Evolutionary conservation across 2,329 filamentous ascomycete species (phyloP).

Genomic region (Curvularia sp.): DNA sequence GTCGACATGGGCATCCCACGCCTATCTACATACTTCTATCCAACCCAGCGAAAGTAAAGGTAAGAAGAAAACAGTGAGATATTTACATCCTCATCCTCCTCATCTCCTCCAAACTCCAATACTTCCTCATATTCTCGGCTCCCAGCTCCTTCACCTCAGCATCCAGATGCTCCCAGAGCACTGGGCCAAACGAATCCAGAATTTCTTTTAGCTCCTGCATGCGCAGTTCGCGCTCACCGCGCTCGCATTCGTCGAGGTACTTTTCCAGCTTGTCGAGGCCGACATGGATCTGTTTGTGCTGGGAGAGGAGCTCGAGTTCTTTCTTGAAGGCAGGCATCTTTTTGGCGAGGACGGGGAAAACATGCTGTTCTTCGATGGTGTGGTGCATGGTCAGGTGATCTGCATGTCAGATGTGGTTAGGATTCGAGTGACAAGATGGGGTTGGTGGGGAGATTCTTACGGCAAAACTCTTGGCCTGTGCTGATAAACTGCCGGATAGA

Average conservation of each 20-base stretch:
- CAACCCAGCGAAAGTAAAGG: neutral
- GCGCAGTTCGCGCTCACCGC: conserved; percentile 66
- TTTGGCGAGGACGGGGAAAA: conserved; percentile 78
- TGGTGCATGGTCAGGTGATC: conserved; percentile 76
- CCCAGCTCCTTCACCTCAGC: conserved; percentile 80
- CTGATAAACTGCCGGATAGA: conserved; percentile 72
- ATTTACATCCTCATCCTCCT: conserved; percentile 68
- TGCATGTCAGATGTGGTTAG: neutral
- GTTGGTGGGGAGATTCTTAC: neutral
- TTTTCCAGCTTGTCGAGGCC: conserved; percentile 72
- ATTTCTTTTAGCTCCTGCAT: conserved; percentile 68
- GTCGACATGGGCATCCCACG: neutral
- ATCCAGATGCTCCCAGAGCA: conserved; percentile 83
- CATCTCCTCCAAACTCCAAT: conserved; percentile 81
- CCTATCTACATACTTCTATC: neutral
- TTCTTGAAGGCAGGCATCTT: conserved; percentile 79
- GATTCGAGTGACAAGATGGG: neutral
- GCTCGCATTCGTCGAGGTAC: conserved; percentile 69
- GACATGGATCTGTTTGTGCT: conserved; percentile 80
- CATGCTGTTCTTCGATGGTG: conserved; percentile 78
- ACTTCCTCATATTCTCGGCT: conserved; percentile 86
- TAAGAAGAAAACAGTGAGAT: neutral
- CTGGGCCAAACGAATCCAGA: conserved; percentile 79
- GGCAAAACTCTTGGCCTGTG: conserved; percentile 72
- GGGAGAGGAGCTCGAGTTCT: conserved; percentile 70